Evolutionary conservation across 306 rosid species (phyloP).

Genomic region (Mucuna pruriens): DNA sequence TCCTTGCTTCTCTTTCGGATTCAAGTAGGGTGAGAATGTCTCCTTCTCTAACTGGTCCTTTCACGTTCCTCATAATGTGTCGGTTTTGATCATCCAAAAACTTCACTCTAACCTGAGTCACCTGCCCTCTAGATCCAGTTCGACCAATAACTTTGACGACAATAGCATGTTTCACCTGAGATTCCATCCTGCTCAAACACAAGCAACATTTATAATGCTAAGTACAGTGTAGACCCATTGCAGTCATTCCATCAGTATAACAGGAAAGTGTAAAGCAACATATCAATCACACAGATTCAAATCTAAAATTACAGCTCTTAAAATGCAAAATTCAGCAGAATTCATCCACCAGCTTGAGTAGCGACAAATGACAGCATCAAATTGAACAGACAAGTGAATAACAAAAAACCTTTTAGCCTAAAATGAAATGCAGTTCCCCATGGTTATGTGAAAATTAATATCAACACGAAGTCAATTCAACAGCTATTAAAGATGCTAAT

Average conservation of each 20-base stretch:
- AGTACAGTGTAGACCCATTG: neutral
- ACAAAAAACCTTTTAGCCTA: neutral
- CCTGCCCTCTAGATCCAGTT: too few relatives aligned
- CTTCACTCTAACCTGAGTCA: too few relatives aligned
- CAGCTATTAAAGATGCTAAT: neutral
- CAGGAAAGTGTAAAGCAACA: neutral
- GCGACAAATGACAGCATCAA: neutral
- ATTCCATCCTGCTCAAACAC: too few relatives aligned
- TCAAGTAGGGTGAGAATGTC: too few relatives aligned
- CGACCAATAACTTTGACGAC: too few relatives aligned
- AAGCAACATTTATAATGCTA: neutral
- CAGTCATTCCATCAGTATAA: neutral
- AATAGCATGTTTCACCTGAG: too few relatives aligned
- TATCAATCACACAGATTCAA: neutral
- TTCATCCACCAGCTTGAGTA: neutral
- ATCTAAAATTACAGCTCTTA: neutral
- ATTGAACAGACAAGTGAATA: neutral
- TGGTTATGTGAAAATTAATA: neutral
- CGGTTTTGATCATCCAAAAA: too few relatives aligned
- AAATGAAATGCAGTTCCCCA: neutral
- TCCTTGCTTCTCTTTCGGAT: too few relatives aligned
- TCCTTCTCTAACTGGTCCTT: too few relatives aligned
- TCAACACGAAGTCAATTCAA: neutral
- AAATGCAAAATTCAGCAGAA: neutral
- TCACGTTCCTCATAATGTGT: too few relatives aligned